A percentile compares a stretch with the other conserved stretches of the same genome.
phyloP scores from a whole-genome alignment of 2,329 filamentous ascomycete genomes.

The Pseudopyricularia javanii region DNA sequence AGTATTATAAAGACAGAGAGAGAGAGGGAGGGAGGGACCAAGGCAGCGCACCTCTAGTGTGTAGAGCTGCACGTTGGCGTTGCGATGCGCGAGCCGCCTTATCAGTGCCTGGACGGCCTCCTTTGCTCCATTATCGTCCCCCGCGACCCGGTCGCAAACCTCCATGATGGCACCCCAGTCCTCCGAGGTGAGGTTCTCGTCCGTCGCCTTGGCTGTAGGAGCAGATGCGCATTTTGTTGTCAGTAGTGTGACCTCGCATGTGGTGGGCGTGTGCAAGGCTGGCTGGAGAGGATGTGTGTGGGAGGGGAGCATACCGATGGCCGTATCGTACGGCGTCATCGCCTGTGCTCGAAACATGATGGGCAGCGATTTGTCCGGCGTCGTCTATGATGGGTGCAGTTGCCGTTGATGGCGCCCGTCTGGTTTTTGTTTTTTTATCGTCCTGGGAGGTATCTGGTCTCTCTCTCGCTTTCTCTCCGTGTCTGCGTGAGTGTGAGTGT shows the following conservation, averaged over 20 bases:
- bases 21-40: no score
- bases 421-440: not conserved
- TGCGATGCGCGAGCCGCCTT: slow-evolving; percentile 81
- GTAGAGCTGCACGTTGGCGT: slow-evolving; percentile 92
- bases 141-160: slow-evolving; percentile 46
- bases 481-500: no score
- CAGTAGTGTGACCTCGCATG: not conserved
- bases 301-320: slow-evolving; percentile 33
- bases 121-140: slow-evolving; percentile 52
- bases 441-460: no score
- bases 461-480: no score
- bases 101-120: slow-evolving; percentile 84
- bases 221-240: not conserved
- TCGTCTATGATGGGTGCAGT: not conserved
- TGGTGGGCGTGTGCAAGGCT: not conserved
- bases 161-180: slow-evolving; percentile 56
- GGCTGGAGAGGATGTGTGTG: not conserved
- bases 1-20: no score
- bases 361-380: slow-evolving; percentile 7
- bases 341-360: slow-evolving; percentile 48
- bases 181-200: slow-evolving; percentile 90
- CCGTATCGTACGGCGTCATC: slow-evolving; percentile 45
- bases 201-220: slow-evolving; percentile 60
- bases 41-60: slow-evolving; percentile 58
- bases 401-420: not conserved